Base-by-base conservation (phyloP, 352 stramenopile species). In the Pythium rhizo-oryzae region DNA sequence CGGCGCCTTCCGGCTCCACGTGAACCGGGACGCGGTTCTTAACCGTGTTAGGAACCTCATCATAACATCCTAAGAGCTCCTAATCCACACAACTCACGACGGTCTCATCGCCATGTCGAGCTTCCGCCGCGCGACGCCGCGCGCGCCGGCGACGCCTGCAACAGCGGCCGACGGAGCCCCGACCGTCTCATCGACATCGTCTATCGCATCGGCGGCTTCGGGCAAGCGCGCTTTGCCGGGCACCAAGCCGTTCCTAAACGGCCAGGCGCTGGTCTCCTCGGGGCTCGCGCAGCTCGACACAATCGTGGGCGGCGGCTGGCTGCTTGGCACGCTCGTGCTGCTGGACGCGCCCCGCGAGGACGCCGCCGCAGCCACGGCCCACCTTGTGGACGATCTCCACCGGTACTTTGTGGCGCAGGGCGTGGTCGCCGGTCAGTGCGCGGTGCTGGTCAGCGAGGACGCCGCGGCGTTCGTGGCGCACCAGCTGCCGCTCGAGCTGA, bases 201-300 rank as follows among this genome's bases (percentile, higher is more conserved):
- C 52, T 46, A 25, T 8, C 1, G 15, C 59, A 5, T n/a, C 28
- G 6, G 44, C 56, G 5, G 25, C 50, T 11, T 25, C 62, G 21
- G 44, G 35, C 7, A 50, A 60, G 19, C 52, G 54, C 6, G 39
- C 33, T 21, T 30, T 79, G 53, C 70, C 74, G n/a, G 82, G 82
- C 52, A 82, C 80, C 5, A 89, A 89, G 56, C 79, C 84, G 15
- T 92, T 92, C 39, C 56, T 91, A 37, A 91, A 92, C 67, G 81
- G 82, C 1, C 82, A 91, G 60, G 79, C 79, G 30, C 72, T 92
- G 4, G 62, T 87, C 16, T 90, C 82, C 12, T 79, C 77, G 1
- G 84, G 84, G 9, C 63, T 89, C 13, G 69, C 67, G 19, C 72
- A 91, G 50, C 56, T 92, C 43, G 84, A 92, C 50, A 55, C 79